Evolutionary conservation across 202 grass and related monocot genomes (phyloP).

Genomic region (Brachypodium distachyon): DNA sequence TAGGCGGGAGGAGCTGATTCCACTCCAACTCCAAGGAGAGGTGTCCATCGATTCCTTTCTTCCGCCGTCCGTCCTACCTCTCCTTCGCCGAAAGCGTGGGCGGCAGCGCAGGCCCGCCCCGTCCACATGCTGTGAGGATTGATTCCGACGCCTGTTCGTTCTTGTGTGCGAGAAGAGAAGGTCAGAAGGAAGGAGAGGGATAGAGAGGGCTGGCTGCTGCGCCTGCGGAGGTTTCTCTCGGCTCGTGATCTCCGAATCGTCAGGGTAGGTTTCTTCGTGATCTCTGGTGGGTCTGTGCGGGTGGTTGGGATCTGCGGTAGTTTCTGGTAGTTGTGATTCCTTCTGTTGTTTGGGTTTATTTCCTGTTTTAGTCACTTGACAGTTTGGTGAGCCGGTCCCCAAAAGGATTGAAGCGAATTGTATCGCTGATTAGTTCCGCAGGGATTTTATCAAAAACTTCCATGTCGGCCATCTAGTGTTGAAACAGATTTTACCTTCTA

Average conservation of each 20-base stretch:
- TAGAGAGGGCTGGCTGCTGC: neutral
- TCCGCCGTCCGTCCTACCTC: too few species aligned
- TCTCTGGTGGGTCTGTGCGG: neutral
- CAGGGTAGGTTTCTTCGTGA: slow-evolving; percentile 9
- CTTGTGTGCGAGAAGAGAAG: neutral
- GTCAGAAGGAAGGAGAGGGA: neutral
- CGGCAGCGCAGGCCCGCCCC: slow-evolving; percentile 21
- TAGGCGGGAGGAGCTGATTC: slow-evolving; percentile 27
- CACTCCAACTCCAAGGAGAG: neutral
- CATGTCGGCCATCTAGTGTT: neutral
- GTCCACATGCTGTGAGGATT: slow-evolving; percentile 11
- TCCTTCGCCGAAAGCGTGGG: slow-evolving; percentile 24
- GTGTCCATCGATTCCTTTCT: slow-evolving; percentile 22
- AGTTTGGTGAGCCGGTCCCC: neutral
- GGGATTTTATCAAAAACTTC: neutral
- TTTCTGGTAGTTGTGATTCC: slow-evolving; percentile 7
- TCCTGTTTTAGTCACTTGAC: neutral
- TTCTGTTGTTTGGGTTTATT: neutral
- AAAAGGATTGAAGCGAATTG: neutral
- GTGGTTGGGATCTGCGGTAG: neutral
- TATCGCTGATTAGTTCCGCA: neutral
- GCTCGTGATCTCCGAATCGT: slow-evolving; percentile 7
- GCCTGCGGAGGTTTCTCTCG: neutral
- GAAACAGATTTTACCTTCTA: neutral
- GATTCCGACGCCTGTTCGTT: slow-evolving; percentile 10